Base-by-base conservation (phyloP, 352 stramenopile genomes). In the Blastocystis sp. region DNA sequence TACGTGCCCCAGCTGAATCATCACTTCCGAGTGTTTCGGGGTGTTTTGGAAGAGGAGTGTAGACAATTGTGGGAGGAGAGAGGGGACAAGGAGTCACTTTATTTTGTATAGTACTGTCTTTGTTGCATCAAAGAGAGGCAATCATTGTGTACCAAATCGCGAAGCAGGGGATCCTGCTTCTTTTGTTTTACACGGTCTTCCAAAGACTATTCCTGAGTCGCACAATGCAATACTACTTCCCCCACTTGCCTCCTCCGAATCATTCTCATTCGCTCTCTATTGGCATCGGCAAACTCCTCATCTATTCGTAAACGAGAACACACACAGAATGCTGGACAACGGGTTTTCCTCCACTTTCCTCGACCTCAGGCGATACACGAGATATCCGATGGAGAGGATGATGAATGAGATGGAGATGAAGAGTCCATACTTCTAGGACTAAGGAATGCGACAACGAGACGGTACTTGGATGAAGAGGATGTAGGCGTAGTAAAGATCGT, bases 1-100 rank as follows among this genome's bases (percentile, higher is more conserved):
- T 85, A 70, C 51, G 66, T 69, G 10, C 41, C 50, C 31, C 16
- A 67, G 74, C 60, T 85, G 24, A 85, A 85, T 50, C 74, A 85
- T 39, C 74, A 85, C 31, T 85, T 85, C 29, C 74, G 74, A 6
- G 74, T 85, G 37, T 85, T 85, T 85, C 74, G 74, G 45, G 74
- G 74, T 45, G 55, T 61, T 4, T 59, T 85, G 31, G 74, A 85
- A 45, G 45, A 67, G 55, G 50, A 85, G 37, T 85, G 74, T 85
- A 2, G 19, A 67, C 16, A 19, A 10, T 50, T 85, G 51, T 85
- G 74, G 74, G 39, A 85, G 35, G 29, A 74, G 24, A 74, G 31
- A 24, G 29, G 24, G n/a, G 63, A 74, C n/a, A 50, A 50, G 45
- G 45, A 55, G 9, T 55, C 45, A 19, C 45, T 55, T 55, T 55